These are phyloP conservation scores for Paraleonurus japonicus DNA, from an alignment of 257 asterid species.

Conservation along the genomic window DNA sequence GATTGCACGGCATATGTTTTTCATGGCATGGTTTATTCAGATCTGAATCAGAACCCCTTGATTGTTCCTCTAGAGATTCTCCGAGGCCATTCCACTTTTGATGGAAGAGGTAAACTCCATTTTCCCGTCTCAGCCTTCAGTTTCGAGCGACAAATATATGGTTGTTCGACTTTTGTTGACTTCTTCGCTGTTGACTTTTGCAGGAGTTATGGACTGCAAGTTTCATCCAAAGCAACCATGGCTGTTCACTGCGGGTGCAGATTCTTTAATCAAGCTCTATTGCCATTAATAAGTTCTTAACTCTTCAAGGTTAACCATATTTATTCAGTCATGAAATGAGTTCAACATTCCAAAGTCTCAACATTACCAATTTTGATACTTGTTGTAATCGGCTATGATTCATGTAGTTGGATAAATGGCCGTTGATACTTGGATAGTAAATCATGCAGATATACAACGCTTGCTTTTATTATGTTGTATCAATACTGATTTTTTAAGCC, in stretches of 20 bases:
- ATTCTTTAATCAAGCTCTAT: conserved; percentile 80
- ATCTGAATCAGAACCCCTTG: conserved; percentile 82
- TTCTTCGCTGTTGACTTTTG: conserved; percentile 13
- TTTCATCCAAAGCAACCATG: conserved; percentile 98
- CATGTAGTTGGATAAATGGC: not conserved
- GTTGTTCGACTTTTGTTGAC: no score
- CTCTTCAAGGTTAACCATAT: not conserved
- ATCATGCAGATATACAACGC: not conserved
- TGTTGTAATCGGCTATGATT: not conserved
- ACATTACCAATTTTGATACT: not conserved
- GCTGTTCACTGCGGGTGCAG: conserved; percentile 92
- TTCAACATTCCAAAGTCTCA: not conserved
- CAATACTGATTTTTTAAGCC: no score
- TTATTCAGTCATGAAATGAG: not conserved
- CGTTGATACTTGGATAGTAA: not conserved
- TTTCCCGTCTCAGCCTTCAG: not conserved
- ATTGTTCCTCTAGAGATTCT: conserved; percentile 89
- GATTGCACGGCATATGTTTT: conserved; percentile 85
- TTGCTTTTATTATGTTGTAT: not conserved
- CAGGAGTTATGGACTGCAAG: conserved; percentile 92
- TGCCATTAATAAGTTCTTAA: conserved; percentile 45
- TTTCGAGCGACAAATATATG: not conserved
- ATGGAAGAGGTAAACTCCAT: conserved; percentile 75
- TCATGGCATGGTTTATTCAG: conserved; percentile 95
- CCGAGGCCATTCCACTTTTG: conserved; percentile 68